Percentiles rank a stretch among this genome's conserved stretches.
Evolutionary conservation across 768 basidiomycete genomes (phyloP).

Genomic region (Leccinum olivaceopallidum): DNA sequence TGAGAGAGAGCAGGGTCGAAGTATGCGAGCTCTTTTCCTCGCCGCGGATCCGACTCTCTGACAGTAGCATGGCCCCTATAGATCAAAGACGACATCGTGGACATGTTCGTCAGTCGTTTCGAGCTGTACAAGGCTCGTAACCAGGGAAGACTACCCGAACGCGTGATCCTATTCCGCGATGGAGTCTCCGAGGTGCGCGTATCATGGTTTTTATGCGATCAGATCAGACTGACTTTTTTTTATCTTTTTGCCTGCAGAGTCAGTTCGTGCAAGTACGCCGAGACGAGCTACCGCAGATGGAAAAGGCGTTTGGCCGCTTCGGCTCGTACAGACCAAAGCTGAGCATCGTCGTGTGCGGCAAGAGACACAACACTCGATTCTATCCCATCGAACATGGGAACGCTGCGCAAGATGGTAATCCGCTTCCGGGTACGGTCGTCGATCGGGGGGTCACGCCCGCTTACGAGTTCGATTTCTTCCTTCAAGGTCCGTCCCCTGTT

Average conservation of each 20-base stretch:
- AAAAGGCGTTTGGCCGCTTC: conserved; percentile 42
- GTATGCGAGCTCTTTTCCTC: conserved; percentile 28
- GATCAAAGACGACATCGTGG: conserved; percentile 36
- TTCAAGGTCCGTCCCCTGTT: conserved; percentile 39
- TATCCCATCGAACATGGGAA: conserved; percentile 42
- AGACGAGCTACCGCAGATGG: conserved; percentile 44
- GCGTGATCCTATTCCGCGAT: conserved; percentile 57
- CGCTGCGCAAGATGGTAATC: conserved; percentile 48
- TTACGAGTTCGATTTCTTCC: conserved; percentile 57
- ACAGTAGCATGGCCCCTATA: background rate
- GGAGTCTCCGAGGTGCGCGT: conserved; percentile 73
- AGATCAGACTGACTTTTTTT: background rate
- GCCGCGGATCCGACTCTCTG: background rate
- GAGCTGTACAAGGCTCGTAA: conserved; percentile 37
- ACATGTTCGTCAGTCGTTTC: conserved; percentile 52
- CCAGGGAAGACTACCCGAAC: conserved; percentile 37
- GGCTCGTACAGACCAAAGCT: conserved; percentile 45
- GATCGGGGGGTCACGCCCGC: conserved; percentile 54
- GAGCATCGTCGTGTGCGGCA: conserved; percentile 56
- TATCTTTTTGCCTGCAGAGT: conserved; percentile 31
- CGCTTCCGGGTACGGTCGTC: conserved; percentile 55
- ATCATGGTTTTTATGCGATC: background rate
- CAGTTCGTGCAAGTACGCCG: conserved; percentile 47
- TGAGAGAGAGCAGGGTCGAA: conserved; percentile 67
- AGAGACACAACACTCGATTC: conserved; percentile 58